Conservation (phyloP, 306 rosid species). For the Lupinus albus region DNA sequence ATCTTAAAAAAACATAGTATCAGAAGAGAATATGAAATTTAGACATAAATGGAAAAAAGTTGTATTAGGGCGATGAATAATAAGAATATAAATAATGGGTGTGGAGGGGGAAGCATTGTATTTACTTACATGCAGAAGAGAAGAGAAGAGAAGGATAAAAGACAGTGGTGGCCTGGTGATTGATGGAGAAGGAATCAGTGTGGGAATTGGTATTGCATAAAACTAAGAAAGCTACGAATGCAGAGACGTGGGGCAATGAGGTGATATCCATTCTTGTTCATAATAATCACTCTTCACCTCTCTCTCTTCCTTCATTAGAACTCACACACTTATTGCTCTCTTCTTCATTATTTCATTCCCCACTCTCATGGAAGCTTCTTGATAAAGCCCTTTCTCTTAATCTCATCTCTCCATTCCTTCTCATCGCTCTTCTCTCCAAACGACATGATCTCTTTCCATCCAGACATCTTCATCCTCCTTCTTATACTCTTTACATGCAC, state of each 20-base stretch:
- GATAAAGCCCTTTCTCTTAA: constrained; percentile 61
- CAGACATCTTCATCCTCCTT: constrained; percentile 65
- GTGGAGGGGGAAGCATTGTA: too few relatives aligned
- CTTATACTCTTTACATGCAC: constrained; percentile 79
- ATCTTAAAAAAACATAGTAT: too few relatives aligned
- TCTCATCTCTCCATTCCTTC: constrained; percentile 72
- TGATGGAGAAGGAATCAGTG: neutral
- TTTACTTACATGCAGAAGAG: too few relatives aligned
- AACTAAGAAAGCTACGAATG: constrained; percentile 67
- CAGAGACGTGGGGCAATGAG: constrained; percentile 64
- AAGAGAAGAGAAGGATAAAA: too few relatives aligned
- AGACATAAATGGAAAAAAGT: too few relatives aligned
- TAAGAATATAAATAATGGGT: too few relatives aligned
- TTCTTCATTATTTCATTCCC: constrained; percentile 58
- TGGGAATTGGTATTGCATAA: constrained; percentile 64
- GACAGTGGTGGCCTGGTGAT: too few relatives aligned
- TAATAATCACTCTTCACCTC: constrained; percentile 43
- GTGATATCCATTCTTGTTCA: constrained; percentile 56
- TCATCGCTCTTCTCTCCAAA: constrained; percentile 76
- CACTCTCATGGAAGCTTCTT: constrained; percentile 82
- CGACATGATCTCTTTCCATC: constrained; percentile 38
- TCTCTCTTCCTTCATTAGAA: constrained; percentile 71
- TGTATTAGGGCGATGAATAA: too few relatives aligned
- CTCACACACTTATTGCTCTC: constrained; percentile 77
- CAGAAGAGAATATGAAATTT: too few relatives aligned